Conservation (phyloP, 768 basidiomycete genomes). For the Trametes cinnabarina region DNA sequence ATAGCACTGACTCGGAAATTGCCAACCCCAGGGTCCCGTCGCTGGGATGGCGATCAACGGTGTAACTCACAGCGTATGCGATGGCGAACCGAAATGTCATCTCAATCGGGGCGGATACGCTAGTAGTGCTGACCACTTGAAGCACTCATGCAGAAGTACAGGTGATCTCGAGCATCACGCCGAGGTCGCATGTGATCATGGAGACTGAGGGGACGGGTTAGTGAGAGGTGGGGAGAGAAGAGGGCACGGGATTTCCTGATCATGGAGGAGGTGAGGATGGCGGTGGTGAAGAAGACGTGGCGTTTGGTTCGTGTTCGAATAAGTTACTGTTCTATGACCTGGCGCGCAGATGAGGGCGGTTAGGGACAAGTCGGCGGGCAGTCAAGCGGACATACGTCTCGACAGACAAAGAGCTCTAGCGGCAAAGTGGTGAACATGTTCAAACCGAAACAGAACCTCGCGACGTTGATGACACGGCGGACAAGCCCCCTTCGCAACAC, state of each 20-base stretch:
- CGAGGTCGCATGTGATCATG: slow-evolving; percentile 91
- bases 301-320: slow-evolving; percentile 85
- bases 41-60: too few relatives aligned
- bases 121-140: too few relatives aligned
- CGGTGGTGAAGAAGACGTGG: slow-evolving; percentile 88
- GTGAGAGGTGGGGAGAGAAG: not conserved
- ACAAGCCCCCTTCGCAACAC: too few relatives aligned
- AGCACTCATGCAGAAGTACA: too few relatives aligned
- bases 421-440: slow-evolving; percentile 99
- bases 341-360: too few relatives aligned
- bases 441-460: slow-evolving; percentile 88
- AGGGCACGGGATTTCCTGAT: slow-evolving; percentile 50
- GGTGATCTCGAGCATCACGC: slow-evolving; percentile 98
- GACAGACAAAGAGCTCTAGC: slow-evolving; percentile 93
- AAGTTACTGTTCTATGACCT: slow-evolving; percentile 97
- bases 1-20: too few relatives aligned
- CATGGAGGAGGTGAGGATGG: slow-evolving; percentile 80
- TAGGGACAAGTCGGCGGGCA: too few relatives aligned
- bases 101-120: too few relatives aligned
- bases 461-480: slow-evolving; percentile 95
- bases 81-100: too few relatives aligned
- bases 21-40: too few relatives aligned
- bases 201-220: slow-evolving; percentile 56
- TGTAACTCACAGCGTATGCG: too few relatives aligned
- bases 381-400: slow-evolving; percentile 87